These are phyloP conservation scores for Cystoderma amianthinum DNA, from an alignment of 768 basidiomycete species.

Conservation along the genomic window DNA sequence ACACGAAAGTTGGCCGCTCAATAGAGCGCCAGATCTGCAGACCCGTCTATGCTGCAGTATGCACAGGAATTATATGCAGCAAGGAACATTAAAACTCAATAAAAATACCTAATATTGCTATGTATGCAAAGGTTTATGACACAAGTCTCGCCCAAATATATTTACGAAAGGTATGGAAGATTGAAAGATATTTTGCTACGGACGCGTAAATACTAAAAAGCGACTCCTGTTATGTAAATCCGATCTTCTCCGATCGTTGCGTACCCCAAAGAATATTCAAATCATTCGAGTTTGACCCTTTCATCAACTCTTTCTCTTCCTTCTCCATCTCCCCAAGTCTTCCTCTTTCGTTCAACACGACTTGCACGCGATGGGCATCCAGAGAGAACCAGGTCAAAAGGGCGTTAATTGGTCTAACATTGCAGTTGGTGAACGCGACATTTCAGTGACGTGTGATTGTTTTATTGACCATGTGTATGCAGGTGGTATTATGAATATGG, in stretches of 20 bases:
- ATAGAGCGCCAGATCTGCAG: too few relatives aligned
- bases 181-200: too few relatives aligned
- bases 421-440: slow-evolving; percentile 70
- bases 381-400: slow-evolving; percentile 86
- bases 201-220: too few relatives aligned
- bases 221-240: too few relatives aligned
- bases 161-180: too few relatives aligned
- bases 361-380: slow-evolving; percentile 58
- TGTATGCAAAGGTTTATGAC: too few relatives aligned
- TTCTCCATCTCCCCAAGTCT: slow-evolving; percentile 11
- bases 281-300: slow-evolving; percentile 14
- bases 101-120: too few relatives aligned
- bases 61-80: too few relatives aligned
- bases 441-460: slow-evolving; percentile 12
- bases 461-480: slow-evolving; percentile 7
- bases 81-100: too few relatives aligned
- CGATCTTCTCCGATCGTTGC: slow-evolving; percentile 24
- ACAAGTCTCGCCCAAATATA: too few relatives aligned
- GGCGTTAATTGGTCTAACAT: slow-evolving; percentile 93
- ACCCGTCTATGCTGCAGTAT: too few relatives aligned
- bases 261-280: slow-evolving; percentile 15
- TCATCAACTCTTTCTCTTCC: slow-evolving; percentile 14
- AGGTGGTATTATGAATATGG: slow-evolving; percentile 99
- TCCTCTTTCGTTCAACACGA: slow-evolving; percentile 8
- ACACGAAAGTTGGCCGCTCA: too few relatives aligned